Conservation (phyloP, 805 yeast species). For the Phaffomyces antillensis region DNA sequence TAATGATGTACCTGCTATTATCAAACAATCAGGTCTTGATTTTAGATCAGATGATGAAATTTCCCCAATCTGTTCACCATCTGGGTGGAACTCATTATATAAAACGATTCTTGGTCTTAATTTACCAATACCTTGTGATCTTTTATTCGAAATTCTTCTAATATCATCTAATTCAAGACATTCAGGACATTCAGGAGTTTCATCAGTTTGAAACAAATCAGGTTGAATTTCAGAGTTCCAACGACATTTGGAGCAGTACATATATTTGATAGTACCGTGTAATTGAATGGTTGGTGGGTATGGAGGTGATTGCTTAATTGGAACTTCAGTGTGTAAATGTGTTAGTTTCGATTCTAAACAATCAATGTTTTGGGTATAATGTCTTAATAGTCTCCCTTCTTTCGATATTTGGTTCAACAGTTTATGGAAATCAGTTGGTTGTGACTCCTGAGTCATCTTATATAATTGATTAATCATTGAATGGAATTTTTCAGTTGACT, state of each 20-base stretch:
- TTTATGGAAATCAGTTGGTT: constrained; percentile 71
- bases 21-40: constrained; percentile 64
- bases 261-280: constrained; percentile 71
- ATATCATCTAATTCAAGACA: constrained; percentile 54
- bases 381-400: constrained; percentile 57
- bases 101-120: constrained; percentile 60
- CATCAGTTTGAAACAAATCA: constrained; percentile 35
- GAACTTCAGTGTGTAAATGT: constrained; percentile 40
- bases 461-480: constrained; percentile 62
- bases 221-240: constrained; percentile 49
- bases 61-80: constrained; percentile 79
- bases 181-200: constrained; percentile 56
- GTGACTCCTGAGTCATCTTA: constrained; percentile 43
- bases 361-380: constrained; percentile 88
- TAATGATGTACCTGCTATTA: constrained; percentile 80
- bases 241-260: constrained; percentile 74
- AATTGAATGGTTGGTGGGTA: constrained; percentile 65
- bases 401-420: constrained; percentile 52
- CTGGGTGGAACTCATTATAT: constrained; percentile 77
- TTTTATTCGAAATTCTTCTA: constrained; percentile 54
- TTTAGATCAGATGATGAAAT: constrained; percentile 61
- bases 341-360: constrained; percentile 60
- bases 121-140: constrained; percentile 54
- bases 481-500: constrained; percentile 60
- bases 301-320: constrained; percentile 36